Evolutionary conservation across 495 filamentous ascomycete species (phyloP).

Genomic region (Jackrogersella multiformis): DNA sequence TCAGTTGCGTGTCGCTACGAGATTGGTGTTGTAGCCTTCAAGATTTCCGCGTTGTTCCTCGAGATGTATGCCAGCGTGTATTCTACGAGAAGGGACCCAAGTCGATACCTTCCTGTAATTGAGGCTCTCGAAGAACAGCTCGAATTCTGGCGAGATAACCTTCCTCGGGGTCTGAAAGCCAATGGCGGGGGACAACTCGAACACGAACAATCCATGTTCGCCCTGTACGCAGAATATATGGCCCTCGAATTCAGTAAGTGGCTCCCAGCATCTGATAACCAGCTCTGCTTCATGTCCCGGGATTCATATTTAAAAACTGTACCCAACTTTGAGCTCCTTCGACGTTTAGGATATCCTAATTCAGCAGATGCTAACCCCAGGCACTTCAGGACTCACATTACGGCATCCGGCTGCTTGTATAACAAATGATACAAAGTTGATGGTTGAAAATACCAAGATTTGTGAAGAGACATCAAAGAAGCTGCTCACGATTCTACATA

Average conservation of each 20-base stretch:
- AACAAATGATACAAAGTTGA: conserved; percentile 66
- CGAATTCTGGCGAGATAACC: conserved; percentile 61
- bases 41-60: conserved; percentile 67
- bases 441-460: conserved; percentile 70
- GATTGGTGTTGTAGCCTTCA: conserved; percentile 69
- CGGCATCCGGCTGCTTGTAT: conserved; percentile 77
- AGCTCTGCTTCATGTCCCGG: background rate
- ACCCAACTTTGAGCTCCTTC: conserved; percentile 25
- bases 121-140: conserved; percentile 69
- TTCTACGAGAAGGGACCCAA: conserved; percentile 65
- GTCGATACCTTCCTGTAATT: conserved; percentile 69
- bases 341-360: background rate
- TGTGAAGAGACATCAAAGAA: conserved; percentile 72
- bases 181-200: conserved; percentile 54
- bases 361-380: conserved; percentile 37
- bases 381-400: conserved; percentile 48
- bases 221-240: conserved; percentile 59
- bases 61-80: conserved; percentile 79
- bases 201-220: conserved; percentile 61
- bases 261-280: background rate
- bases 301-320: conserved; percentile 36
- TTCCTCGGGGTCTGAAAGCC: conserved; percentile 63
- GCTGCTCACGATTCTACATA: conserved; percentile 67
- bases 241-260: conserved; percentile 55
- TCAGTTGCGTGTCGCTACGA: conserved; percentile 69